These are phyloP conservation scores for Pseudonitzschia delicatissima DNA, from an alignment of 108 stramenopile species.

Conservation along the genomic window DNA sequence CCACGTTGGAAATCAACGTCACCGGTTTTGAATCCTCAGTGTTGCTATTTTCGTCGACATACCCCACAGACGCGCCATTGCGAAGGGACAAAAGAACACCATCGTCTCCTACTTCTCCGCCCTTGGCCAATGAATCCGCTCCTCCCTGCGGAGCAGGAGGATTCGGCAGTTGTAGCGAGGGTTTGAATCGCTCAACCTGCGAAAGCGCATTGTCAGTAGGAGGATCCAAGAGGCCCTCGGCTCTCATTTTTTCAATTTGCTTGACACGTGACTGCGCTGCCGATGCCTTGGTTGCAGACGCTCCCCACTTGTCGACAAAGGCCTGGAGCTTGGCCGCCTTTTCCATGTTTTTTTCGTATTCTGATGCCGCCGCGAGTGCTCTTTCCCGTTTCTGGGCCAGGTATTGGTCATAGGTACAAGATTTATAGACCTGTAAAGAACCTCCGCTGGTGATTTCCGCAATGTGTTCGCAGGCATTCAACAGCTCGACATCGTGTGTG, in stretches of 20 bases:
- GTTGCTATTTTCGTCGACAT: constrained; percentile 7
- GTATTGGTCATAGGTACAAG: constrained; percentile 70
- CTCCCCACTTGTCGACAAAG: constrained; percentile 86
- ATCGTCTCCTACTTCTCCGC: background rate
- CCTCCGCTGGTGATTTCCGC: constrained; percentile 68
- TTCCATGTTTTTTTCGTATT: constrained; percentile 81
- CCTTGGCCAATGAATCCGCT: background rate
- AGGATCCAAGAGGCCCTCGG: constrained; percentile 60
- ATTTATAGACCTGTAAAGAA: constrained; percentile 47
- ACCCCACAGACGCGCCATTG: constrained; percentile 63
- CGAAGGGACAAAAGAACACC: constrained; percentile 47
- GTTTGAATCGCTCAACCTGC: constrained; percentile 17
- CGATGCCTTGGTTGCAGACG: constrained; percentile 83
- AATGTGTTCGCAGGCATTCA: constrained; percentile 75
- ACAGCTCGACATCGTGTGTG: constrained; percentile 78
- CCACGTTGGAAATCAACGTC: constrained; percentile 45
- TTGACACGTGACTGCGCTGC: constrained; percentile 86
- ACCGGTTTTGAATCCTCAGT: background rate
- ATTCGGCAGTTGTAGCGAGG: constrained; percentile 42
- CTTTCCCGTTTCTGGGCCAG: constrained; percentile 67
- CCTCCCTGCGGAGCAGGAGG: constrained; percentile 60
- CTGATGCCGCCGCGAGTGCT: constrained; percentile 60
- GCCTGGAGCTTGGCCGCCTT: constrained; percentile 83
- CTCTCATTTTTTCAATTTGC: constrained; percentile 64
- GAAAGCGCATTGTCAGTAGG: constrained; percentile 45